Percentiles rank a stretch among this genome's conserved stretches.
These are phyloP conservation scores for Nidula microcarpa DNA, from an alignment of 768 basidiomycete species.

Conservation along the genomic window DNA sequence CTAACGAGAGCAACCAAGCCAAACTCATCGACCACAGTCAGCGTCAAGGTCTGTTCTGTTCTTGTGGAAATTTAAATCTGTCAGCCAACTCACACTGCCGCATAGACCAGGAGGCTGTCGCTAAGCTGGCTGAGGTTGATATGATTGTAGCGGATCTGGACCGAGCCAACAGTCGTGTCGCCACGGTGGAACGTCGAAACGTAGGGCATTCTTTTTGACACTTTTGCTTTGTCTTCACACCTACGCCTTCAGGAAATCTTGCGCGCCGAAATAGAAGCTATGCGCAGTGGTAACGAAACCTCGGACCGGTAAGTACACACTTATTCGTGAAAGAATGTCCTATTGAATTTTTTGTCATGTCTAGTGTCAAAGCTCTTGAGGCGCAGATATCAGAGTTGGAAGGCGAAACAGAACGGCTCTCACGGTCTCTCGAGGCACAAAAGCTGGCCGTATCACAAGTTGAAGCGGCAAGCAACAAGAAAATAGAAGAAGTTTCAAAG, in stretches of 20 bases:
- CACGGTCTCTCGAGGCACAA: conserved; percentile 63
- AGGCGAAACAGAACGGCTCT: conserved; percentile 66
- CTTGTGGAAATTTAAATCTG: too few relatives aligned
- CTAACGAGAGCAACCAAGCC: conserved; percentile 91
- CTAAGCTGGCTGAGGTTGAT: conserved; percentile 90
- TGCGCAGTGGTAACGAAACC: conserved; percentile 74
- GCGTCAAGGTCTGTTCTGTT: conserved; percentile 64
- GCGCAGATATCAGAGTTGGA: conserved; percentile 74
- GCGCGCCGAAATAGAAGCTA: conserved; percentile 90
- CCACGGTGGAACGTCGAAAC: conserved; percentile 90
- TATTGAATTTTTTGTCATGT: not conserved
- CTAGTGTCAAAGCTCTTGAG: conserved; percentile 71
- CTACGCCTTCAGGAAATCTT: conserved; percentile 69
- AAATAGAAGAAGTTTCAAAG: conserved; percentile 54
- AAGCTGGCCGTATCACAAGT: conserved; percentile 42
- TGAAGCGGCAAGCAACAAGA: conserved; percentile 46
- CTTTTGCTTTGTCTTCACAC: not conserved
- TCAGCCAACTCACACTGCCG: too few relatives aligned
- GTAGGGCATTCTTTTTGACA: conserved; percentile 34
- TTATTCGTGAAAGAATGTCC: not conserved
- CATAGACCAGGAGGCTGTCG: conserved; percentile 88
- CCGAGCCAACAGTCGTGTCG: conserved; percentile 91
- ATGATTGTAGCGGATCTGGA: conserved; percentile 94
- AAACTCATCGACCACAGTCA: conserved; percentile 89
- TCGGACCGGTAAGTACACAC: conserved; percentile 58